Percentiles rank a stretch among this genome's conserved stretches.
Evolutionary conservation across 139 green algal genomes (phyloP).

Genomic region (Chlorella sp.): DNA sequence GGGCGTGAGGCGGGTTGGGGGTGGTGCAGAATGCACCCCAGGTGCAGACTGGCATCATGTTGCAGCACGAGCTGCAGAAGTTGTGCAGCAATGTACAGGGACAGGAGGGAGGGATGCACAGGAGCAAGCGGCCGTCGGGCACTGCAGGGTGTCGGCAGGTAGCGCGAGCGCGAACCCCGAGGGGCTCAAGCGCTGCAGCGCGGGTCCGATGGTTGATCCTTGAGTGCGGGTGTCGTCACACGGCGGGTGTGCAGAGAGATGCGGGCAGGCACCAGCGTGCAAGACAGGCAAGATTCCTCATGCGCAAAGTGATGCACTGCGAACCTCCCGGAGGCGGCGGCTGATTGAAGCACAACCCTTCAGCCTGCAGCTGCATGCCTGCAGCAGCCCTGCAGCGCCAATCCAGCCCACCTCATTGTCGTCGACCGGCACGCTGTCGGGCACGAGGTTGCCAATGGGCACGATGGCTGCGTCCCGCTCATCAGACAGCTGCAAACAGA

Average conservation of each 20-base stretch:
- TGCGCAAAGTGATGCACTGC: not conserved
- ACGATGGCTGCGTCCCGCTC: slow-evolving; percentile 78
- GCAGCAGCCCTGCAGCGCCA: too few relatives aligned
- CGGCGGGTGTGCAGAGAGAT: not conserved
- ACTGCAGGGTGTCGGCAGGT: slow-evolving; percentile 12
- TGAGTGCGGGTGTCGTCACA: slow-evolving; percentile 18
- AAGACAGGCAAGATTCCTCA: too few relatives aligned
- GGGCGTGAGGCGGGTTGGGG: too few relatives aligned
- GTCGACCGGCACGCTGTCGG: slow-evolving; percentile 92
- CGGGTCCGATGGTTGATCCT: slow-evolving; percentile 38
- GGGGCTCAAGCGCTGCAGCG: not conserved
- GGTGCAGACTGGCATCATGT: too few relatives aligned
- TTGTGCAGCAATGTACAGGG: too few relatives aligned
- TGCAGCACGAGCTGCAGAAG: too few relatives aligned
- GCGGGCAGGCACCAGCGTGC: not conserved
- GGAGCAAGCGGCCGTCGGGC: slow-evolving; percentile 9
- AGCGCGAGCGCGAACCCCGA: not conserved
- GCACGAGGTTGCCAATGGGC: slow-evolving; percentile 98
- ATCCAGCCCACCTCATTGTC: slow-evolving; percentile 86
- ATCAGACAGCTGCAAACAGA: slow-evolving; percentile 49
- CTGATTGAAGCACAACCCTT: too few relatives aligned
- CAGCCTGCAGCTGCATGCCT: too few relatives aligned
- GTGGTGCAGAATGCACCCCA: too few relatives aligned
- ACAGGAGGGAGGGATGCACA: too few relatives aligned
- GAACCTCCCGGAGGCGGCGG: too few relatives aligned